Evolutionary conservation across 371 early-diverging fungal species (phyloP), one percentile per base, ranked within the genome.

Genomic region (Coemansia sp.): DNA sequence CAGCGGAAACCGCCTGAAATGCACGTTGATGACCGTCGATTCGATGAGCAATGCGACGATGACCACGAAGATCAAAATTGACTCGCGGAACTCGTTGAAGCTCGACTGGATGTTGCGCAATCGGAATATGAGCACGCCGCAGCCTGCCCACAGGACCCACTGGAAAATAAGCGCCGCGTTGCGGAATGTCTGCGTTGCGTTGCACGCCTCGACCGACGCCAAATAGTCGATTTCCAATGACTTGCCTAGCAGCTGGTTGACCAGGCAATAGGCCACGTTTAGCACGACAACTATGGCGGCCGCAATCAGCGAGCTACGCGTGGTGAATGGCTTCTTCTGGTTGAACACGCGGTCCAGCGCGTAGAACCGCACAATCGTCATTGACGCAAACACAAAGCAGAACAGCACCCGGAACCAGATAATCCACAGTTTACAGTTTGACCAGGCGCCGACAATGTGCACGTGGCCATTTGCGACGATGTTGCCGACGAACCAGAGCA

Each of bases 391-490:
- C 2, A 56, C 39, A 8, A 50, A 67, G 5, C 50, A 60, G 36
- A 53, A 57, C 43, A 70, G 46, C 38, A 66, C 62, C 16, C 71
- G 71, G 42, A 70, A 32, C 71, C 71, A 70, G n/a, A 70, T 48
- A 7, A 67, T 62, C 67, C 67, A 67, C 9, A 62, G 24, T 14
- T 53, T 42, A 24, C 67, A 67, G 37, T 50, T 24, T 8, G 32
- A 38, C 67, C 67, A 67, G n/a, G 33, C 62, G 24, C 62, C 62
- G 3, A 10, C 42, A 8, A 62, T 42, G 0, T 38, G 42, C 16
- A 67, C 62, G 31, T 56, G 5, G 1, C 62, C 62, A 33, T 67
- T 67, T 62, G 62, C 62, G 31, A 61, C 57, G n/a, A 67, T 56
- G 39, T 67, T 62, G 6, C 67, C 67, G 3, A 67, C 14, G 3